A percentile compares a stretch with the other conserved stretches of the same genome.
phyloP scores from a whole-genome alignment of 2,329 filamentous ascomycete genomes.

The Stagonosporopsis vannaccii region DNA sequence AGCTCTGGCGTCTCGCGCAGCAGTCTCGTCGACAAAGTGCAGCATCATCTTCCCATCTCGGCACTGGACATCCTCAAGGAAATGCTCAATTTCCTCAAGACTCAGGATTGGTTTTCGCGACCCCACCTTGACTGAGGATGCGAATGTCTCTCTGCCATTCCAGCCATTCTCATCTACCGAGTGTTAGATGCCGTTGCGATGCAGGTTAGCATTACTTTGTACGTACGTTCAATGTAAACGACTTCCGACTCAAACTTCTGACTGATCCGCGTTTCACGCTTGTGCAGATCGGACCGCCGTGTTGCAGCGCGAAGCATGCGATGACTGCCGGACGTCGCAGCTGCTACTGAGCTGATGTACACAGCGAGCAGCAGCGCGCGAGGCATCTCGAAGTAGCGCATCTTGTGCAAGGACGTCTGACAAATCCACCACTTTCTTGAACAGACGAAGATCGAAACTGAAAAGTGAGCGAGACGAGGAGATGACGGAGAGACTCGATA shows the following conservation, averaged over 20 bases:
- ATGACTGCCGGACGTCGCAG: slow-evolving; percentile 10
- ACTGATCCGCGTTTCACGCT: slow-evolving; percentile 35
- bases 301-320: slow-evolving; percentile 45
- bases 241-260: slow-evolving; percentile 39
- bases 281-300: slow-evolving; percentile 33
- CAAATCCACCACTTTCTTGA: background rate
- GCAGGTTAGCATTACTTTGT: background rate
- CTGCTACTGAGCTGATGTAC: background rate
- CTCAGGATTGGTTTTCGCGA: slow-evolving; percentile 44
- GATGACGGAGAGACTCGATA: background rate
- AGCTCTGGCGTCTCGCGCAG: slow-evolving; percentile 36
- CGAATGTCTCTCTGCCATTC: slow-evolving; percentile 39
- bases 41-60: slow-evolving; percentile 35
- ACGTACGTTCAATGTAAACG: slow-evolving; percentile 45
- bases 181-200: slow-evolving; percentile 5
- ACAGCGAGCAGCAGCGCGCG: background rate
- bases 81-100: slow-evolving; percentile 49
- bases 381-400: slow-evolving; percentile 3
- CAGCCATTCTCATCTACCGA: slow-evolving; percentile 32
- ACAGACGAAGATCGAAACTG: background rate
- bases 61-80: slow-evolving; percentile 42
- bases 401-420: background rate
- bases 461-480: background rate
- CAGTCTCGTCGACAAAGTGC: slow-evolving; percentile 35
- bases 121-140: slow-evolving; percentile 42